These are phyloP conservation scores for Chlorophyllum brunneum DNA, from an alignment of 768 basidiomycete species.

Conservation along the genomic window DNA sequence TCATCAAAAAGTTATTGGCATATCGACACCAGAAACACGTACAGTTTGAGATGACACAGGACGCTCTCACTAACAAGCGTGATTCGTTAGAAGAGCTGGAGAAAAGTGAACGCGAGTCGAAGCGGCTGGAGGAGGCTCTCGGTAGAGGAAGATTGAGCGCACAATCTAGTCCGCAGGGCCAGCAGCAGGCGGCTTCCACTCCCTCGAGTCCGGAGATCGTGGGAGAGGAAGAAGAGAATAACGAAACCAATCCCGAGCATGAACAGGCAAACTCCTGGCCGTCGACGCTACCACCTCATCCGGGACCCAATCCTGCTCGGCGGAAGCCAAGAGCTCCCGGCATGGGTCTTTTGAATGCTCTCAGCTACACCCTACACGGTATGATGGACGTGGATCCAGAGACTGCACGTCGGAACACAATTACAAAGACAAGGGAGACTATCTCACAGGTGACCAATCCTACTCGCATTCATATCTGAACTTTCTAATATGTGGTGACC, in stretches of 20 bases:
- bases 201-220: conserved; percentile 26
- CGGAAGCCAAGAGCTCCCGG: conserved; percentile 62
- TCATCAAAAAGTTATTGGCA: conserved; percentile 90
- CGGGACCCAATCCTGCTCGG: conserved; percentile 66
- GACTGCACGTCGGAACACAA: conserved; percentile 86
- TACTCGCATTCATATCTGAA: not conserved
- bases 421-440: conserved; percentile 90
- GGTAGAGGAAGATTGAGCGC: conserved; percentile 43
- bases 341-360: conserved; percentile 84
- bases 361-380: conserved; percentile 92
- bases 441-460: conserved; percentile 77
- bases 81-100: conserved; percentile 87
- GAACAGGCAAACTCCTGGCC: conserved; percentile 35
- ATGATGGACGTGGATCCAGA: conserved; percentile 99
- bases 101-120: conserved; percentile 88
- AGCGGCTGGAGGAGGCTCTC: conserved; percentile 84
- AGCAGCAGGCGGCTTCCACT: conserved; percentile 16
- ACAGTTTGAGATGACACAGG: conserved; percentile 97
- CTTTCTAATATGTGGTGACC: not conserved
- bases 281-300: conserved; percentile 64
- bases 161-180: conserved; percentile 16
- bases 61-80: conserved; percentile 77
- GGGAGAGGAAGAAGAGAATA: conserved; percentile 12
- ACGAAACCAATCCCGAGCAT: conserved; percentile 15
- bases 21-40: conserved; percentile 98